phyloP scores from a whole-genome alignment of 306 rosid genomes.

The apple (Malus domestica) region ASM211411v1 NC_041797.1:15564001-15564500 shows the following conservation, averaged over 20 bases:
- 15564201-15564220: constrained; percentile 89
- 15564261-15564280: constrained; percentile 74
- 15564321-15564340: constrained; percentile 88
- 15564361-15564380: constrained; percentile 80
- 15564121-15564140: neutral
- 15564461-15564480: neutral
- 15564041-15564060: neutral
- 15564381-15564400: constrained; percentile 87
- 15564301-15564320: constrained; percentile 77
- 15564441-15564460: neutral
- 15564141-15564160: constrained; percentile 88
- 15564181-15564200: constrained; percentile 82
- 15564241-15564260: constrained; percentile 87
- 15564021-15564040: neutral
- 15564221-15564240: constrained; percentile 90
- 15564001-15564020: neutral
- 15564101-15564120: neutral
- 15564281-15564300: constrained; percentile 62
- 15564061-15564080: neutral
- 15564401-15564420: constrained; percentile 47
- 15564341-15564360: constrained; percentile 80
- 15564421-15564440: neutral
- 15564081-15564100: neutral
- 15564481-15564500: neutral
- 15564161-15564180: constrained; percentile 62